phyloP scores from a whole-genome alignment of 345 rosid genomes.

The Populus alba region DNA sequence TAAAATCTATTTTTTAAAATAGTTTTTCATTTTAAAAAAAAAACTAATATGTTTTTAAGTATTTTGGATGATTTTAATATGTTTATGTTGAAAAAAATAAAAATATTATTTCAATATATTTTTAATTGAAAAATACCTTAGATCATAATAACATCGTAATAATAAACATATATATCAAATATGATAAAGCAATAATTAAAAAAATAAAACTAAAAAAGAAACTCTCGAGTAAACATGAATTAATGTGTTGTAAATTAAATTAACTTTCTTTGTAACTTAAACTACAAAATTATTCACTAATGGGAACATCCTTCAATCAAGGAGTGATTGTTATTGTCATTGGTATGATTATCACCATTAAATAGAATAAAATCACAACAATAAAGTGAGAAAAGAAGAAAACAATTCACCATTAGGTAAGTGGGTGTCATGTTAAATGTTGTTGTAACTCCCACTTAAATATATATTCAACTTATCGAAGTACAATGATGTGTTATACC shows the following conservation, averaged over 20 bases:
- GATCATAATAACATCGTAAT: no score
- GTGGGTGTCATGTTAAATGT: constrained; percentile 10
- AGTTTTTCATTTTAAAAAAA: no score
- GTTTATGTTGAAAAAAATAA: no score
- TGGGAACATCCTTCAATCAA: background rate
- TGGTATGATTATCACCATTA: background rate
- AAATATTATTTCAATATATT: no score
- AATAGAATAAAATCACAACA: background rate
- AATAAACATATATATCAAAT: background rate
- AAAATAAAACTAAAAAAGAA: no score
- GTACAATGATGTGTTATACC: constrained; percentile 8
- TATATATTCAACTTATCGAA: background rate
- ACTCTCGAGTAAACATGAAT: no score
- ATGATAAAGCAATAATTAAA: background rate
- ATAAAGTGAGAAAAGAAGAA: background rate
- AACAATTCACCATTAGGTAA: background rate
- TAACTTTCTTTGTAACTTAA: background rate
- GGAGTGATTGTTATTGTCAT: background rate
- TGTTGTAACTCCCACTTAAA: constrained; percentile 13
- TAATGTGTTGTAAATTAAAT: background rate
- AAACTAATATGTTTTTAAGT: no score
- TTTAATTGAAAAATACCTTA: no score
- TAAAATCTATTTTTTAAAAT: no score
- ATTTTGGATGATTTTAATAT: no score
- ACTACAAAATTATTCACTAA: background rate